phyloP scores from a whole-genome alignment of 1,139 yeast species.

The Pichia terricola region DNA sequence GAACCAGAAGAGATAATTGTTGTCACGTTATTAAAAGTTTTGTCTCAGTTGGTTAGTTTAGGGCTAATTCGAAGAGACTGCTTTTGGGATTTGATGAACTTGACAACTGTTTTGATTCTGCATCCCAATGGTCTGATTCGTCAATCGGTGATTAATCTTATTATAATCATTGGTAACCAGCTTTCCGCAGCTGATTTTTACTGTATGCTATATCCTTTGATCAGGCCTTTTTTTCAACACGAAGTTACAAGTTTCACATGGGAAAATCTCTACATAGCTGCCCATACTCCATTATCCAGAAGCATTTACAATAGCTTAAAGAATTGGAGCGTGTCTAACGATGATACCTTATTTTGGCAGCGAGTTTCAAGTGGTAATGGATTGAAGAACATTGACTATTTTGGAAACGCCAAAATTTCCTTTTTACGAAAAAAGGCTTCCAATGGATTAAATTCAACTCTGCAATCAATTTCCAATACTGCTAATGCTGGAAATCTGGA shows the following conservation, averaged over 20 bases:
- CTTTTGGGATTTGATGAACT: slow-evolving; percentile 42
- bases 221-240: slow-evolving; percentile 67
- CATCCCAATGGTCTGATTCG: slow-evolving; percentile 90
- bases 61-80: slow-evolving; percentile 42
- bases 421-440: slow-evolving; percentile 27
- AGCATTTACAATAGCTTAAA: slow-evolving; percentile 56
- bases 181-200: slow-evolving; percentile 69
- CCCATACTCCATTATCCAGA: slow-evolving; percentile 57
- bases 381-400: slow-evolving; percentile 28
- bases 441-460: slow-evolving; percentile 2
- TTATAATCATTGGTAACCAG: slow-evolving; percentile 53
- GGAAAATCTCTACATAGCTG: slow-evolving; percentile 53
- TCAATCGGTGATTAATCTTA: slow-evolving; percentile 52
- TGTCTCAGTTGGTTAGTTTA: slow-evolving; percentile 45
- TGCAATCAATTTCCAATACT: background rate
- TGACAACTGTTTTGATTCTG: slow-evolving; percentile 44
- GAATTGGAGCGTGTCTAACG: slow-evolving; percentile 64
- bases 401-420: slow-evolving; percentile 33
- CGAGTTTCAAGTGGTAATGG: slow-evolving; percentile 27
- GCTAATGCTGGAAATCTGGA: slow-evolving; percentile 23
- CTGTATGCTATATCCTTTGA: slow-evolving; percentile 73
- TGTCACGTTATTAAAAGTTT: slow-evolving; percentile 60
- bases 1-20: slow-evolving; percentile 83
- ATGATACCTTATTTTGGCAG: slow-evolving; percentile 73
- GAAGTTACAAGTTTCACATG: slow-evolving; percentile 64